Base-by-base conservation (phyloP, 768 basidiomycete species). In the Boletus insuetus region DNA sequence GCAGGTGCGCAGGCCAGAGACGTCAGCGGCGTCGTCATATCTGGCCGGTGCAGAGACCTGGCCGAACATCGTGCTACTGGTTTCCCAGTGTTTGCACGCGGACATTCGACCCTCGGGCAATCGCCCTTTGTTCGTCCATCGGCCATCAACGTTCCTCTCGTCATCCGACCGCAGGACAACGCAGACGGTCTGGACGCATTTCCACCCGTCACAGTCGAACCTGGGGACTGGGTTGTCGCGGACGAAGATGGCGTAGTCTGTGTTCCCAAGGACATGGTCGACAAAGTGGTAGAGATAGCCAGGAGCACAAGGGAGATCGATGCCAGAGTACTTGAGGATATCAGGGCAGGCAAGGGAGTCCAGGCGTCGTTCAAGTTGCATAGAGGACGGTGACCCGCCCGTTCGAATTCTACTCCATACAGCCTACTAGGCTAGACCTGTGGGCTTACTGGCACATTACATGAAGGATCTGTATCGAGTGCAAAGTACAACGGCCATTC, bases 221-320 rank as follows among this genome's bases (percentile, higher is more conserved):
- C 94, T 3, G 89, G 86, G 3, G 94, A 95, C 68, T 82, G 86
- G 79, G 80, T 96, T 46, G 69, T 94, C n/a, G 92, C 85, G 24
- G 94, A 97, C 69, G 80, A 84, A 53, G 90, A 97, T 66, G 94
- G 95, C 2, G 91, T 95, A 1, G 90, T 98, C 3, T 90, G 85
- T 62, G 81, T 96, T 26, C 86, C 91, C 3, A 71, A 67, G 34
- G 74, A 70, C 4, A 59, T 85, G 44, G 77, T 83, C 35, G 72
- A 71, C 17, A 67, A 80, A 53, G 91, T 91, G 1, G 60, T 84
- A 6, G 76, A 82, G 39, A 51, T 81, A 22, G 91, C 87, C n/a
- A 58, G 64, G 29, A 78, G 78, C 61, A 84, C 81, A 16, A 76
- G 79, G 61, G 79, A 81, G 46, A 72, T 88, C 14, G 95, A 97